These are phyloP conservation scores for Euphrasia arctica DNA, from an alignment of 305 asterid genomes.

Conservation along the genomic window DNA sequence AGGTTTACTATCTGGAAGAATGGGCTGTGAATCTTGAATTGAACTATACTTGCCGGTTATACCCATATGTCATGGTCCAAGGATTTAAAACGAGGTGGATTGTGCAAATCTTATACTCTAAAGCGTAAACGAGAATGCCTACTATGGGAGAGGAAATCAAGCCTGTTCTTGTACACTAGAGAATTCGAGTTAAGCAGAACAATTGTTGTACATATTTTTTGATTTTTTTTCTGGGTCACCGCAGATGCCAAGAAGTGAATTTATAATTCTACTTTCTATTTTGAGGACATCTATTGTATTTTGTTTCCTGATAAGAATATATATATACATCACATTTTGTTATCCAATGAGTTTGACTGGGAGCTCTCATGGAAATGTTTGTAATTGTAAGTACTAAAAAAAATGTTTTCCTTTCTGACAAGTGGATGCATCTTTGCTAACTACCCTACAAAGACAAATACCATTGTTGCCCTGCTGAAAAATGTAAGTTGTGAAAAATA, in stretches of 20 bases:
- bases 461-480: too few species aligned
- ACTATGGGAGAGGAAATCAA: background rate
- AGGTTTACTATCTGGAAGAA: background rate
- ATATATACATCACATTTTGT: too few species aligned
- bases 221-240: conserved; percentile 14
- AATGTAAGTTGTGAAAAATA: too few species aligned
- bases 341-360: too few species aligned
- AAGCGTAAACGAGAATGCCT: background rate
- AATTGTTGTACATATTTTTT: conserved; percentile 27
- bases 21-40: conserved; percentile 1
- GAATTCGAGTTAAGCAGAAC: background rate
- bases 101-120: too few species aligned
- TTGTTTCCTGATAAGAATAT: too few species aligned
- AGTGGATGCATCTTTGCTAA: too few species aligned
- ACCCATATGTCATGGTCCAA: background rate
- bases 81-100: background rate
- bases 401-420: too few species aligned
- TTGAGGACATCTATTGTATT: background rate
- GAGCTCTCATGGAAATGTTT: too few species aligned
- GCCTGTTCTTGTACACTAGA: conserved; percentile 11
- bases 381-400: too few species aligned
- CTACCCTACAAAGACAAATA: too few species aligned
- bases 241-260: conserved; percentile 16
- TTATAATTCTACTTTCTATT: conserved; percentile 13
- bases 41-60: too few species aligned